Evolutionary conservation across 495 filamentous ascomycete species (phyloP), one percentile per base, ranked within the genome.

Genomic region (Pyronema omphalodes): DNA sequence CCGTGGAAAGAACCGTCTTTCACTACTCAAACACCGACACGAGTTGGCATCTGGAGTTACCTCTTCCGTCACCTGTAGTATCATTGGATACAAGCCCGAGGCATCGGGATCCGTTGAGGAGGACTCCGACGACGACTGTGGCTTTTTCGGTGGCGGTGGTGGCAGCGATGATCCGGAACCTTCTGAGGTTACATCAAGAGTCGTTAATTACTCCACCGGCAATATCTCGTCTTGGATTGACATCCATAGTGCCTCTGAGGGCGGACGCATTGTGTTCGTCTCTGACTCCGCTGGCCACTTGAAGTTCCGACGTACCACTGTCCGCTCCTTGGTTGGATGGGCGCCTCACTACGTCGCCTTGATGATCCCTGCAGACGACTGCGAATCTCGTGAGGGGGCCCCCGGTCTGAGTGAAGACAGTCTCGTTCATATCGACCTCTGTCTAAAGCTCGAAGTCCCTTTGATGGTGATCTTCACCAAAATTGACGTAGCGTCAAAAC

Each of bases 151-250:
- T 0, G 50, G 39, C 12, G 18, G 45, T 7, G 46, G 63, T 8
- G 51, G 7, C 7, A 37, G 41, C 9, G 15, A 9, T 3, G 29
- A 54, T 6, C 4, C 14, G 5, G 68, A 68, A 11, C 55, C 62
- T 49, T 41, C 46, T 6, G 54, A 63, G 3, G 51, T 59, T 14
- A 55, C 64, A 6, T 67, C 68, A n/a, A 68, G 76, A 35, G 78
- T 95, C 43, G 72, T 95, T 68, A 96, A 94, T 60, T 95, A 89
- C 65, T 79, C 83, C 0, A 78, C 83, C 51, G 81, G 79, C 15
- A 86, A 93, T 69, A 80, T 94, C 50, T 83, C 88, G 41, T 86
- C 83, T 35, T 98, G 91, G 91, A 82, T 84, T 58, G 91, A 96
- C 66, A 88, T 95, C 45, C 91, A 98, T 66, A 71, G 73, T 23